Conservation (phyloP, 1,284 basidiomycete genomes). For the Pholiota adiposa region DNA sequence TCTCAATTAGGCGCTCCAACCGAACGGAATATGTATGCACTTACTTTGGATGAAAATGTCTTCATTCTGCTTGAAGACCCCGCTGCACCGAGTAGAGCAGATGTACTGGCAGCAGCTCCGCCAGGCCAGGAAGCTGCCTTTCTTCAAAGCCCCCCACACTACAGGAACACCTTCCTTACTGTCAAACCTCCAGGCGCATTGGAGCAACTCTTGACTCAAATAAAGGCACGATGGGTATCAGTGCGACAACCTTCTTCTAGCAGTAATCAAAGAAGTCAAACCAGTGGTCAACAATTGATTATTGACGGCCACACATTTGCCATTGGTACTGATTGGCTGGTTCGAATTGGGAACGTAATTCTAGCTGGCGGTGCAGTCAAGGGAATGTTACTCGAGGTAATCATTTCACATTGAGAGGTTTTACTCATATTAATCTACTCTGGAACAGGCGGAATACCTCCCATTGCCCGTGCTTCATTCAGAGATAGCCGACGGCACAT, state of each 20-base stretch:
- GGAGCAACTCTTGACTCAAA: conserved; percentile 70
- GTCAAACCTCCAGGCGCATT: conserved; percentile 70
- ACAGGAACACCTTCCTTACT: conserved; percentile 74
- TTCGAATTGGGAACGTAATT: conserved; percentile 77
- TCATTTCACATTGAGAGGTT: not conserved
- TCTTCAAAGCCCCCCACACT: conserved; percentile 61
- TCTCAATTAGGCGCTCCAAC: conserved; percentile 61
- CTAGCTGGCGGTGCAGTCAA: conserved; percentile 72
- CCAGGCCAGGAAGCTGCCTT: conserved; percentile 43
- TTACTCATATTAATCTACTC: conserved; percentile 10
- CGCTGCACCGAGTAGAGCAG: conserved; percentile 63
- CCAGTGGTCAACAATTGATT: conserved; percentile 61
- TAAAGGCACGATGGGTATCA: conserved; percentile 74
- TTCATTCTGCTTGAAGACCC: conserved; percentile 80
- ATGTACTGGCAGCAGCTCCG: conserved; percentile 51
- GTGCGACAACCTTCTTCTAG: conserved; percentile 58
- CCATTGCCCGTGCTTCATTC: conserved; percentile 69
- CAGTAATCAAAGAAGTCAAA: conserved; percentile 43
- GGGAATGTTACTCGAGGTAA: conserved; percentile 80
- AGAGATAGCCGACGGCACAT: conserved; percentile 62
- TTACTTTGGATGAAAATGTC: conserved; percentile 78
- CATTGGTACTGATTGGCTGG: conserved; percentile 79
- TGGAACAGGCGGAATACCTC: conserved; percentile 71
- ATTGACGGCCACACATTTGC: conserved; percentile 72
- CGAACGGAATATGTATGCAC: conserved; percentile 70